Evolutionary conservation across 169 alveolate species (phyloP).

Genomic region (Eimeria necatrix): DNA sequence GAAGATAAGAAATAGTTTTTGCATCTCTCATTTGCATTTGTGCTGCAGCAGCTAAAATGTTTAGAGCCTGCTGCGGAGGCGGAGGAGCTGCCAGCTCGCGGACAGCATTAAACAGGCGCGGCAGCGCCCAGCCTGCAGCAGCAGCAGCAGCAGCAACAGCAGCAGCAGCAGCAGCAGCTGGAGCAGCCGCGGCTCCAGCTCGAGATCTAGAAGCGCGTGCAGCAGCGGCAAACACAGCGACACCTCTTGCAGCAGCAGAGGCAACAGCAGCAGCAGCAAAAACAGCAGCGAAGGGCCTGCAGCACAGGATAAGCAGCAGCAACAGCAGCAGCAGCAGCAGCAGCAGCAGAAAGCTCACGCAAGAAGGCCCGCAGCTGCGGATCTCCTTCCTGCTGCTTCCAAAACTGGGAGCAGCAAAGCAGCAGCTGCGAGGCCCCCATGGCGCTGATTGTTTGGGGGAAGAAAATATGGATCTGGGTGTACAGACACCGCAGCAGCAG

Average conservation of each 20-base stretch:
- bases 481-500: neutral
- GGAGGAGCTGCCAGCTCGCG: neutral
- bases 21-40: constrained; percentile 13
- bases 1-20: neutral
- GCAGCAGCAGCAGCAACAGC: constrained; percentile 3
- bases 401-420: neutral
- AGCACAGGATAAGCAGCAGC: neutral
- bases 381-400: neutral
- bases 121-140: constrained; percentile 48
- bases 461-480: neutral
- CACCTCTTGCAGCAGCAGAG: neutral
- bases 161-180: neutral
- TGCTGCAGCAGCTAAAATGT: neutral
- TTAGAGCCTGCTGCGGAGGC: constrained; percentile 9
- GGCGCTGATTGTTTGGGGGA: neutral
- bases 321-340: constrained; percentile 22
- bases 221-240: neutral
- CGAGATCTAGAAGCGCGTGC: neutral
- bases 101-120: neutral
- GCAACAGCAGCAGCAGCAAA: neutral
- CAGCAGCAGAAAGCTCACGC: neutral
- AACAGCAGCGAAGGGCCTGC: neutral
- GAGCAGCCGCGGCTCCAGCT: neutral
- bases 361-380: neutral
- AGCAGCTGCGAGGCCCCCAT: constrained; percentile 5